Evolutionary conservation across 495 filamentous ascomycete genomes (phyloP), one percentile per base, ranked within the genome.

Genomic region (Penicillium coffeae): DNA sequence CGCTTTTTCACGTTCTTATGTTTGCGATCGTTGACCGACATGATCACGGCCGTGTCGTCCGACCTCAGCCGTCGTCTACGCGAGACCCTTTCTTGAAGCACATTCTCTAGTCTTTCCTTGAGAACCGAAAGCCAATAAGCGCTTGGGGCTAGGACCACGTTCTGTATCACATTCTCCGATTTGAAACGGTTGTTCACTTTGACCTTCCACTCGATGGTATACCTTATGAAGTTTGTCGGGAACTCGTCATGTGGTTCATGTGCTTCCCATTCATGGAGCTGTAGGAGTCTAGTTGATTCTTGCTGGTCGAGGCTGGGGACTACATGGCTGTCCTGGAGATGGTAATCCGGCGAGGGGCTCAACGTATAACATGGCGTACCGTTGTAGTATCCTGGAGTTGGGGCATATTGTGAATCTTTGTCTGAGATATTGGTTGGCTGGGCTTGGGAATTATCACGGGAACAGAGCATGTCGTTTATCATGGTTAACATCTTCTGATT

Each of bases 181-280:
- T 12, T 48, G 2, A 47, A 48, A n/a, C 36, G 36, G 21, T 40
- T 48, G 25, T 48, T 40, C n/a, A 48, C 22, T 19, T 48, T 48
- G 7, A 41, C 37, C 33, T 48, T 48, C 45, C 45, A 48, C 45
- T 39, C 20, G 13, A 48, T 48, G 16, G 14, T 48, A 48, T 48
- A 47, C 13, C 34, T 9, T n/a, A 47, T 47, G 37, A 47, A 47
- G 16, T 8, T 30, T 14, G 20, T 9, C n/a, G 44, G 21, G 22
- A 38, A 37, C 33, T 47, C 33, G 3, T 47, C 44, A 21, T 47
- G 18, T 30, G 20, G 33, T 27, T 19, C 18, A 38, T 25, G 37
- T 47, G 4, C 34, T 37, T 41, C 19, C 38, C 38, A 41, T 19
- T 41, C 19, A 41, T 6, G 4, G 38, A 21, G 20, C 21, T 41